phyloP scores from a whole-genome alignment of 352 stramenopile species.

The Globisporangium iwayamae region DNA sequence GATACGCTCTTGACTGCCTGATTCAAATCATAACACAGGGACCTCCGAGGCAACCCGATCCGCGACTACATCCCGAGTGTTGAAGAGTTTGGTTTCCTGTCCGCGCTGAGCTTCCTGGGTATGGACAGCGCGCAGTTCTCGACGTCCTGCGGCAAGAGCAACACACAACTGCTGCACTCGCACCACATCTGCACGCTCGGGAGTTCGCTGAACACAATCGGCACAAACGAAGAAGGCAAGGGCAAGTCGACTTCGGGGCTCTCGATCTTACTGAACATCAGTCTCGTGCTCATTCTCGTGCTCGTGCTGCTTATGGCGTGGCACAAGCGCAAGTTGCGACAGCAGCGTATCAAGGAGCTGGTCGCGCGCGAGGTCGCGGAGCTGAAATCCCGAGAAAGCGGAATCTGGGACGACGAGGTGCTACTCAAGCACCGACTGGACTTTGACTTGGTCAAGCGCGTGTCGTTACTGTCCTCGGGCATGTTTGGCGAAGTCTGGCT shows the following conservation, averaged over 20 bases:
- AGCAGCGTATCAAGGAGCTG: slow-evolving; percentile 1
- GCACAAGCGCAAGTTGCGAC: slow-evolving; percentile 12
- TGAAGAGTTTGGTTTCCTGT: slow-evolving; percentile 11
- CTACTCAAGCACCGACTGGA: slow-evolving; percentile 14
- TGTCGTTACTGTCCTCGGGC: slow-evolving; percentile 12
- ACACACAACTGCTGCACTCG: neutral
- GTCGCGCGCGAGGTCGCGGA: neutral
- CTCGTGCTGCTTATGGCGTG: slow-evolving; percentile 11
- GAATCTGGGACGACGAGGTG: slow-evolving; percentile 12
- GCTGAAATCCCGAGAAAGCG: slow-evolving; percentile 1
- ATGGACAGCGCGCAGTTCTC: slow-evolving; percentile 12
- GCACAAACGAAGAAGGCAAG: neutral
- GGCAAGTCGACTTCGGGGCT: neutral
- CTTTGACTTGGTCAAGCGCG: neutral
- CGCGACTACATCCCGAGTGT: slow-evolving; percentile 8
- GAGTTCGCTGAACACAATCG: neutral
- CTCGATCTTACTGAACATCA: slow-evolving; percentile 6
- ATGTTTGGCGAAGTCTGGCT: slow-evolving; percentile 24
- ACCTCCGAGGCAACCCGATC: slow-evolving; percentile 10
- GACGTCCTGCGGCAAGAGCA: neutral
- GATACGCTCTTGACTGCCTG: too few relatives aligned
- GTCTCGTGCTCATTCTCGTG: slow-evolving; percentile 1
- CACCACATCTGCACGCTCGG: slow-evolving; percentile 2
- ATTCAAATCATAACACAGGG: neutral
- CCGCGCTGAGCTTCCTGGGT: neutral